phyloP scores from a whole-genome alignment of 495 filamentous ascomycete species.

The Entonaema liquescens region DNA sequence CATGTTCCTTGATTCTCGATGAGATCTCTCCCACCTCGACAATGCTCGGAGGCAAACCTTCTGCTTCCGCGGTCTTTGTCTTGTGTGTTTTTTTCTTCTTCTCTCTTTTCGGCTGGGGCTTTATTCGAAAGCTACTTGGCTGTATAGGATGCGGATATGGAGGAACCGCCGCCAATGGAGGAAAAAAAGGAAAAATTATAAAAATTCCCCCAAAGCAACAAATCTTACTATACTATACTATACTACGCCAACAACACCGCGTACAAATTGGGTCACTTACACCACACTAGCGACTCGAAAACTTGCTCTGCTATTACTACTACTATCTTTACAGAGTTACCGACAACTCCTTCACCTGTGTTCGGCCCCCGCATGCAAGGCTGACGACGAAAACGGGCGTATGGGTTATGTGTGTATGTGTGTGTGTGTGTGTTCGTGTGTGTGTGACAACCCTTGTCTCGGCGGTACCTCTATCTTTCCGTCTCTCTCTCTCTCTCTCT shows the following conservation, averaged over 20 bases:
- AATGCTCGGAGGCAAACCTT: not conserved
- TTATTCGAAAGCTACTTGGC: not conserved
- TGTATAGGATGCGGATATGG: not conserved
- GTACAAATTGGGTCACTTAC: not conserved
- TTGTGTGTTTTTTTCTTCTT: not conserved
- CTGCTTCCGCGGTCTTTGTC: not conserved
- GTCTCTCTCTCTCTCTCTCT: too few species aligned
- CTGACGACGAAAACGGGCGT: constrained; percentile 34
- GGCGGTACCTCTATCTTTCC: not conserved
- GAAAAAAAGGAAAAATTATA: not conserved
- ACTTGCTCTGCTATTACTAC: constrained; percentile 18
- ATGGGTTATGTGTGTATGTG: too few species aligned
- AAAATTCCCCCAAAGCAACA: not conserved
- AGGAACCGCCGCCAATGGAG: not conserved
- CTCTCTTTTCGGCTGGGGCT: not conserved
- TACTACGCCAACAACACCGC: not conserved
- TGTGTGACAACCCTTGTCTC: constrained; percentile 17
- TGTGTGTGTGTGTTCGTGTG: too few species aligned
- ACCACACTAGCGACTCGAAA: not conserved
- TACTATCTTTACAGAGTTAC: constrained; percentile 15
- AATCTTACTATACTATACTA: not conserved
- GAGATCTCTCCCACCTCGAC: not conserved
- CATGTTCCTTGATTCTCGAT: not conserved
- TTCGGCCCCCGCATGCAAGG: constrained; percentile 39
- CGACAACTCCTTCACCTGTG: constrained; percentile 18